Conservation (phyloP, 2,329 filamentous ascomycete genomes). For the Ophiostoma montium region DNA sequence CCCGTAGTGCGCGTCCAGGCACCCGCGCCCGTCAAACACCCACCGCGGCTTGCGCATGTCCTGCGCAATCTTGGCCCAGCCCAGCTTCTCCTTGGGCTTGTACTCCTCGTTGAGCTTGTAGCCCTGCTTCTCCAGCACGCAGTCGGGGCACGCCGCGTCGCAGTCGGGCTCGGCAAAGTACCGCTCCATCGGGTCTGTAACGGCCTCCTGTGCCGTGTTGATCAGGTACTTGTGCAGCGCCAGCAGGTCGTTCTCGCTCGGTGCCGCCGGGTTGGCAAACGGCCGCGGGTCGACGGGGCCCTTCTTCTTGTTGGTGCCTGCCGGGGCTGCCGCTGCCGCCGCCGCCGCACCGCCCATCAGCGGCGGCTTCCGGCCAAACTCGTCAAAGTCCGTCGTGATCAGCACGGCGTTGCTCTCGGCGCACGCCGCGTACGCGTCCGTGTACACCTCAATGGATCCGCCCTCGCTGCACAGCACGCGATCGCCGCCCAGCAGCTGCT, state of each 20-base stretch:
- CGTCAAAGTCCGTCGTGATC: slow-evolving; percentile 42
- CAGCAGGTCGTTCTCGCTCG: slow-evolving; percentile 32
- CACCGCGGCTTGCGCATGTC: slow-evolving; percentile 38
- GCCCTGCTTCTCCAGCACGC: slow-evolving; percentile 20
- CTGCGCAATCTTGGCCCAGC: slow-evolving; percentile 36
- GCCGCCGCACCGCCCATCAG: slow-evolving; percentile 10
- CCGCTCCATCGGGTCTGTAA: slow-evolving; percentile 30
- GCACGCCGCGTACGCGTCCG: slow-evolving; percentile 35
- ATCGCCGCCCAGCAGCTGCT: slow-evolving; percentile 25
- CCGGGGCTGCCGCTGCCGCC: slow-evolving; percentile 13
- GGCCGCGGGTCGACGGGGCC: slow-evolving; percentile 32
- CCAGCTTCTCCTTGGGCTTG: slow-evolving; percentile 31
- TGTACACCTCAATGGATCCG: slow-evolving; percentile 32
- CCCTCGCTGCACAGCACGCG: slow-evolving; percentile 22
- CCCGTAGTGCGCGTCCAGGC: slow-evolving; percentile 35
- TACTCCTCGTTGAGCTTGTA: slow-evolving; percentile 22
- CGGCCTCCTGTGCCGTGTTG: slow-evolving; percentile 17
- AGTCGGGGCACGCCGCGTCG: slow-evolving; percentile 34
- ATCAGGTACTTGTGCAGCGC: slow-evolving; percentile 33
- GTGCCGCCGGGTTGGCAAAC: slow-evolving; percentile 21
- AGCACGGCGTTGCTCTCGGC: slow-evolving; percentile 33
- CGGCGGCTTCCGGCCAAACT: slow-evolving; percentile 29
- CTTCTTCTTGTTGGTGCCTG: slow-evolving; percentile 14
- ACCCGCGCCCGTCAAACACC: slow-evolving; percentile 43
- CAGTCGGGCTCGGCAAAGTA: slow-evolving; percentile 32